These are phyloP conservation scores for Lactarius akahatsu DNA, from an alignment of 768 basidiomycete genomes.

Conservation along the genomic window DNA sequence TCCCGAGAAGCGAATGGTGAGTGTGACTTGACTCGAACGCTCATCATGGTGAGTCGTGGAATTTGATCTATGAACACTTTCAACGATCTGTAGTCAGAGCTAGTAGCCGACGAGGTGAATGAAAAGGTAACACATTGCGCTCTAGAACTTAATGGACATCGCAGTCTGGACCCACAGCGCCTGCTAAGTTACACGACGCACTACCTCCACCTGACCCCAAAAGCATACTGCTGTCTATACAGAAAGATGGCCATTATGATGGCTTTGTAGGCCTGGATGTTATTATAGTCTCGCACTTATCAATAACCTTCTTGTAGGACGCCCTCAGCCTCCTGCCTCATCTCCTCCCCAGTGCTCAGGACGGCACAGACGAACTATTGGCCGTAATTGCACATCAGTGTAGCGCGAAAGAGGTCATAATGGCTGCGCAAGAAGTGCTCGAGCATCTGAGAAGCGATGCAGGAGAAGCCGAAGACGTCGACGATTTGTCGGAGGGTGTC, in stretches of 20 bases:
- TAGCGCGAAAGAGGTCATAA: conserved; percentile 45
- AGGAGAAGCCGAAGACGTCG: conserved; percentile 30
- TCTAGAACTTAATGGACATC: neutral
- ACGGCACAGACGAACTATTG: conserved; percentile 38
- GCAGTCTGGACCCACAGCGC: conserved; percentile 29
- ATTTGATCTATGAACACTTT: neutral
- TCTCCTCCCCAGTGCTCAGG: conserved; percentile 36
- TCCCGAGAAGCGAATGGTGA: neutral
- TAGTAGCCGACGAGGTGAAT: conserved; percentile 6
- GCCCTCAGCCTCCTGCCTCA: conserved; percentile 41
- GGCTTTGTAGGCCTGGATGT: conserved; percentile 26
- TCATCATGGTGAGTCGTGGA: conserved; percentile 17
- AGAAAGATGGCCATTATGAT: conserved; percentile 19
- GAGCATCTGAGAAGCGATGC: conserved; percentile 35
- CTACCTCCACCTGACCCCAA: conserved; percentile 22
- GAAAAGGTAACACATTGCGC: neutral
- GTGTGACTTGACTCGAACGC: neutral
- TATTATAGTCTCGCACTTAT: neutral
- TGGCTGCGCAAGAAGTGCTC: conserved; percentile 42
- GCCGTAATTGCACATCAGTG: conserved; percentile 34
- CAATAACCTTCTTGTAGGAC: conserved; percentile 36
- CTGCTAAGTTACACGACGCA: conserved; percentile 26
- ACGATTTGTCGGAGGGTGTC: conserved; percentile 2
- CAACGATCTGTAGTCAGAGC: neutral
- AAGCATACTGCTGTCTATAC: conserved; percentile 23